These are phyloP conservation scores for Plasmodium relictum DNA, from an alignment of 169 alveolate genomes.

Conservation along the genomic window DNA sequence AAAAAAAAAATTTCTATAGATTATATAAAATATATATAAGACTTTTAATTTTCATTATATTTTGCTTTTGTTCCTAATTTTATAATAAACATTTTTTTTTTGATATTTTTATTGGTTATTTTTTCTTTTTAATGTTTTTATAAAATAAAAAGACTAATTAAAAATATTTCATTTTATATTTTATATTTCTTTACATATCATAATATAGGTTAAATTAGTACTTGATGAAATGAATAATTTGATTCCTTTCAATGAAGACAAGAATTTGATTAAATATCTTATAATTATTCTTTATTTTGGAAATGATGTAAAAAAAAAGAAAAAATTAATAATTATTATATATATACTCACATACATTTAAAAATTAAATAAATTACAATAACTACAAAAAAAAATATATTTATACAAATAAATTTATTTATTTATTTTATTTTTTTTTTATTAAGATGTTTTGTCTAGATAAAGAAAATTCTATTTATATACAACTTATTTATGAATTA, in stretches of 20 bases:
- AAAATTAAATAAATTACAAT: not conserved
- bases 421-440: not conserved
- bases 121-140: too few species aligned
- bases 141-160: too few species aligned
- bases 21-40: not conserved
- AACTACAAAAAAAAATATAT: not conserved
- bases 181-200: too few species aligned
- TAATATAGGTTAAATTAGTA: slow-evolving; percentile 24
- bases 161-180: not conserved
- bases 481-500: slow-evolving; percentile 57
- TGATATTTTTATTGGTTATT: too few species aligned
- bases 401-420: not conserved
- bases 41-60: not conserved
- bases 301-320: slow-evolving; percentile 51
- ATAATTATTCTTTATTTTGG: slow-evolving; percentile 62
- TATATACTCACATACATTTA: not conserved
- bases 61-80: not conserved
- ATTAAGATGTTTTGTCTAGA: slow-evolving; percentile 69
- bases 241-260: slow-evolving; percentile 72
- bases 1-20: not conserved
- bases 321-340: not conserved
- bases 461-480: slow-evolving; percentile 56
- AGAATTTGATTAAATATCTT: slow-evolving; percentile 54
- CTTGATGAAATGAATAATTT: slow-evolving; percentile 66
- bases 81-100: not conserved